Evolutionary conservation across 345 rosid species (phyloP).

Genomic region (Chamaenerion angustifolium): DNA sequence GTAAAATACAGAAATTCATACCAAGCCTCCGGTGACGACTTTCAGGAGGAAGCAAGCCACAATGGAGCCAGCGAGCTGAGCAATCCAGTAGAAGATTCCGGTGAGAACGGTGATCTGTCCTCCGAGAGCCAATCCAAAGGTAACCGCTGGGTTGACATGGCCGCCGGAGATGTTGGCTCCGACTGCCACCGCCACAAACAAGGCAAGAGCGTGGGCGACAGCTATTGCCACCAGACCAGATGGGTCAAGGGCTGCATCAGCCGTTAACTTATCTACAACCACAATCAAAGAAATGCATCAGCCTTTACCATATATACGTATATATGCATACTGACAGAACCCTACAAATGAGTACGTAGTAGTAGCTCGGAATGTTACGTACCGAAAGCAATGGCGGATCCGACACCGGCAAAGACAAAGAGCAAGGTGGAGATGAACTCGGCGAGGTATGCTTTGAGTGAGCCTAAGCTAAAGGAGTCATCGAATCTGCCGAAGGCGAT

Average conservation of each 20-base stretch:
- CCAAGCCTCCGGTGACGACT: slow-evolving; percentile 76
- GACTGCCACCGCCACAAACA: slow-evolving; percentile 75
- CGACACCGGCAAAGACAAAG: slow-evolving; percentile 92
- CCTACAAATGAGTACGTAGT: too few relatives aligned
- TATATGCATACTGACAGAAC: too few relatives aligned
- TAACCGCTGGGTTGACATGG: slow-evolving; percentile 93
- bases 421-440: slow-evolving; percentile 90
- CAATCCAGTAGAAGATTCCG: slow-evolving; percentile 80
- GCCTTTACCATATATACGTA: too few relatives aligned
- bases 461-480: slow-evolving; percentile 70
- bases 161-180: slow-evolving; percentile 95
- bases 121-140: slow-evolving; percentile 81
- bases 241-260: slow-evolving; percentile 75
- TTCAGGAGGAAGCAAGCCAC: slow-evolving; percentile 74
- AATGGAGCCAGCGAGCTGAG: slow-evolving; percentile 84
- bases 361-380: too few relatives aligned
- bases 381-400: slow-evolving; percentile 90
- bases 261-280: slow-evolving; percentile 50
- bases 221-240: slow-evolving; percentile 79
- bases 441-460: slow-evolving; percentile 73
- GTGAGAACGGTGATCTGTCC: slow-evolving; percentile 88
- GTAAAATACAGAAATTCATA: slow-evolving; percentile 18
- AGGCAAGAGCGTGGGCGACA: slow-evolving; percentile 77
- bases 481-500: slow-evolving; percentile 74
- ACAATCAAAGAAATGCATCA: too few relatives aligned